Base-by-base conservation (phyloP, 805 yeast species). In the Candida pseudofarinosa region DNA sequence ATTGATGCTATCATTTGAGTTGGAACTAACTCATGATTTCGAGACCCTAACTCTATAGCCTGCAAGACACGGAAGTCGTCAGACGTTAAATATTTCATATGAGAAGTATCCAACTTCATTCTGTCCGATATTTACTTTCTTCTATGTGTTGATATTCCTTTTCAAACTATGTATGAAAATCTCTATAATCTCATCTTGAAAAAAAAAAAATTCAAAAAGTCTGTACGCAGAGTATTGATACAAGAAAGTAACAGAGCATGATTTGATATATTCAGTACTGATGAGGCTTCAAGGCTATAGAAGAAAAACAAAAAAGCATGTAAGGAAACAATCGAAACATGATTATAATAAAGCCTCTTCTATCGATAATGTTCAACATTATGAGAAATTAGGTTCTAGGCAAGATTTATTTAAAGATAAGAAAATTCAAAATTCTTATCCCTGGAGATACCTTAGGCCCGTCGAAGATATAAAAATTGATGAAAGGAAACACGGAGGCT, bases 21-120 rank as follows among this genome's bases (percentile, higher is more conserved):
- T 15, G 99, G 99, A 17, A 93, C 98, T 43, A 93, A 79, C 59
- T 91, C 97, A 64, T 93, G 99, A 63, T 86, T 91, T 49, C 86
- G 76, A 1, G 97, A 83, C 10, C 98, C 99, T 61, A 77, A 73
- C 60, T 93, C 98, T 15, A 86, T 85, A 0, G 96, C 97, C 44
- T 83, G 83, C 35, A 93, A 79, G 7, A 89, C 93, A 44, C 85
- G 76, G 72, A 88, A 93, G 67, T 93, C 99, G 49, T 89, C 97
- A 4, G 83, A 74, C 50, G 96, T 82, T 59, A 93, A 70, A 60
- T 93, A 93, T 60, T 98, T 76, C 96, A 93, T 88, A 63, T 88
- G 95, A 6, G 93, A 73, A 0, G 95, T 86, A 53, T 93, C 97
- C 41, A 93, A 72, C 76, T 89, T 93, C 97, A 93, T 91, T 32